Evolutionary conservation across 2,329 filamentous ascomycete species (phyloP).

Genomic region (Xylariaceae sp.): DNA sequence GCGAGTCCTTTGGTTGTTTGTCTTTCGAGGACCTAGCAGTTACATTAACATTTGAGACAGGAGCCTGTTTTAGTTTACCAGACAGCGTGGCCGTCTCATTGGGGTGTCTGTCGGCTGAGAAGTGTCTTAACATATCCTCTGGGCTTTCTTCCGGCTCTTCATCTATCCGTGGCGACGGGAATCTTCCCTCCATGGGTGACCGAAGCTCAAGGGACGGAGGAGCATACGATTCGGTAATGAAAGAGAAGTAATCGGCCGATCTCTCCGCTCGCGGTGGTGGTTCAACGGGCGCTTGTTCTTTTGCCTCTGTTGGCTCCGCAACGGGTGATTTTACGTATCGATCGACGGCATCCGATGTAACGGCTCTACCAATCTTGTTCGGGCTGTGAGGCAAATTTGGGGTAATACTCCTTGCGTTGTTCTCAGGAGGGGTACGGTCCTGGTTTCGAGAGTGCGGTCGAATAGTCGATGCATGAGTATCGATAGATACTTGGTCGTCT

Average conservation of each 20-base stretch:
- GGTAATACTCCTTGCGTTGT: slow-evolving; percentile 11
- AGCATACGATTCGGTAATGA: slow-evolving; percentile 36
- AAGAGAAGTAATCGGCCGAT: slow-evolving; percentile 36
- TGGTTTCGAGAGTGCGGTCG: slow-evolving; percentile 28
- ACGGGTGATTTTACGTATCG: not conserved
- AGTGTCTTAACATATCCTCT: slow-evolving; percentile 20
- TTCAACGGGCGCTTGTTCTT: not conserved
- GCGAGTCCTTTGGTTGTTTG: slow-evolving; percentile 28
- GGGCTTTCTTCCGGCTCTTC: slow-evolving; percentile 27
- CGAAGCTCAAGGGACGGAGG: slow-evolving; percentile 34
- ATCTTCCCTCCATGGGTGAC: slow-evolving; percentile 25
- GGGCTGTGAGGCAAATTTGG: slow-evolving; percentile 19
- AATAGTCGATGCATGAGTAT: slow-evolving; percentile 32
- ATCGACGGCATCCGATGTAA: slow-evolving; percentile 8
- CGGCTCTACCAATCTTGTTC: slow-evolving; percentile 22
- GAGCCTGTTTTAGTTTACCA: slow-evolving; percentile 8
- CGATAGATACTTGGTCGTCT: slow-evolving; percentile 28
- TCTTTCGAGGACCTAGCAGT: slow-evolving; percentile 12
- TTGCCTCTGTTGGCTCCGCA: slow-evolving; percentile 2
- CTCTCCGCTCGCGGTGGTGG: slow-evolving; percentile 24
- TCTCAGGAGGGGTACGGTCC: slow-evolving; percentile 10
- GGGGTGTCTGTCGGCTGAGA: slow-evolving; percentile 8
- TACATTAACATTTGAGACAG: slow-evolving; percentile 8
- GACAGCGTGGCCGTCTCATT: slow-evolving; percentile 6
- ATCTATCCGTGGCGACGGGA: slow-evolving; percentile 23